phyloP scores from a whole-genome alignment of 2,329 filamentous ascomycete species.

The Tolypocladium endophyticum region DNA sequence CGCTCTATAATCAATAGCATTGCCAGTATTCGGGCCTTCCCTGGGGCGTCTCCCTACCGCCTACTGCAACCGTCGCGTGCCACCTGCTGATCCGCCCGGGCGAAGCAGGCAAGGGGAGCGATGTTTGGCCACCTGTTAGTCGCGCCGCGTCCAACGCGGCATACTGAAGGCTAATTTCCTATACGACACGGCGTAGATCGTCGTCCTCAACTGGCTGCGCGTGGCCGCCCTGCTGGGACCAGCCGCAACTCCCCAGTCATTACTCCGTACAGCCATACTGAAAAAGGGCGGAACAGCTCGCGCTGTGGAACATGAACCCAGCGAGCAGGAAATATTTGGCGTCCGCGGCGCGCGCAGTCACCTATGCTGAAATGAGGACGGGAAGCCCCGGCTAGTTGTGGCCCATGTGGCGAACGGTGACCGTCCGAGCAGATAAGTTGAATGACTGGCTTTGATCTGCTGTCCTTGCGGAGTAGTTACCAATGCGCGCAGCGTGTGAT shows the following conservation, averaged over 20 bases:
- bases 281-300: slow-evolving; percentile 20
- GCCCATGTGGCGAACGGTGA: not conserved
- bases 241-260: slow-evolving; percentile 14
- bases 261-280: too few species aligned
- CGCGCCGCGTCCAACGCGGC: too few species aligned
- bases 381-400: slow-evolving; percentile 16
- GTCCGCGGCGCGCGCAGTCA: too few species aligned
- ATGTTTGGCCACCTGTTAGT: too few species aligned
- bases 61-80: slow-evolving; percentile 11
- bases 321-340: slow-evolving; percentile 13
- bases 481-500: too few species aligned
- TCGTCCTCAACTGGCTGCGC: slow-evolving; percentile 21
- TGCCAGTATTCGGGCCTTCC: slow-evolving; percentile 10
- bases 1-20: slow-evolving; percentile 17
- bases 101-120: too few species aligned
- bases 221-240: slow-evolving; percentile 6
- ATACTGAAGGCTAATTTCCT: slow-evolving; percentile 16
- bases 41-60: slow-evolving; percentile 15
- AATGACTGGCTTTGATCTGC: too few species aligned
- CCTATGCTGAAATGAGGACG: slow-evolving; percentile 13
- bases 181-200: slow-evolving; percentile 22
- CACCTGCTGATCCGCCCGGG: slow-evolving; percentile 9
- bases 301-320: slow-evolving; percentile 19
- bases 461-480: too few species aligned
- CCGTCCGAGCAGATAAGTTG: not conserved